phyloP scores from a whole-genome alignment of 108 stramenopile genomes.

The Chaetoceros tenuissimus region DNA sequence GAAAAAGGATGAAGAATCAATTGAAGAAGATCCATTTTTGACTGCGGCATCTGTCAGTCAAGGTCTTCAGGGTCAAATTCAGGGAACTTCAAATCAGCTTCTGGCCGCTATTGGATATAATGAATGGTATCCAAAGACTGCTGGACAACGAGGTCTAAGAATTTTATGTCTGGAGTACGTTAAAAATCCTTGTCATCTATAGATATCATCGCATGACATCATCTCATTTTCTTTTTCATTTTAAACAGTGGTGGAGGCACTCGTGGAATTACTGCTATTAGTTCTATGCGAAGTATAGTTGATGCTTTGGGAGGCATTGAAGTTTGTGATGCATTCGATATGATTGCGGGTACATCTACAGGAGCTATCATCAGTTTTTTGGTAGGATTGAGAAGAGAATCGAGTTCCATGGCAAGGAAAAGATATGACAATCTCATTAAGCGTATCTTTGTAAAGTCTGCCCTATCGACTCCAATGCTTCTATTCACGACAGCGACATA shows the following conservation, averaged over 20 bases:
- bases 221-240: conserved; percentile 16
- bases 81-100: conserved; percentile 67
- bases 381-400: conserved; percentile 61
- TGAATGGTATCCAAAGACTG: conserved; percentile 68
- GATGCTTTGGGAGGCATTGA: conserved; percentile 60
- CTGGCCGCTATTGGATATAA: conserved; percentile 79
- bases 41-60: conserved; percentile 26
- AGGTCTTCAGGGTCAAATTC: conserved; percentile 39
- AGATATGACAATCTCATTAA: conserved; percentile 70
- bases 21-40: conserved; percentile 26
- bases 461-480: conserved; percentile 59
- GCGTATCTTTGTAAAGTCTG: conserved; percentile 70
- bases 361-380: conserved; percentile 77
- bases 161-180: conserved; percentile 50
- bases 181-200: too few species aligned
- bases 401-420: conserved; percentile 46
- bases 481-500: conserved; percentile 79
- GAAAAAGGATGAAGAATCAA: background rate
- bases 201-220: too few species aligned
- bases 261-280: conserved; percentile 73
- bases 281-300: conserved; percentile 45
- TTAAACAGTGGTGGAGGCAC: conserved; percentile 81
- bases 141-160: conserved; percentile 54
- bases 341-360: conserved; percentile 77
- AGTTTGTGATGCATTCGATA: conserved; percentile 74